Base-by-base conservation (phyloP, 306 rosid genomes). In the Cotoneaster glaucophyllus region DNA sequence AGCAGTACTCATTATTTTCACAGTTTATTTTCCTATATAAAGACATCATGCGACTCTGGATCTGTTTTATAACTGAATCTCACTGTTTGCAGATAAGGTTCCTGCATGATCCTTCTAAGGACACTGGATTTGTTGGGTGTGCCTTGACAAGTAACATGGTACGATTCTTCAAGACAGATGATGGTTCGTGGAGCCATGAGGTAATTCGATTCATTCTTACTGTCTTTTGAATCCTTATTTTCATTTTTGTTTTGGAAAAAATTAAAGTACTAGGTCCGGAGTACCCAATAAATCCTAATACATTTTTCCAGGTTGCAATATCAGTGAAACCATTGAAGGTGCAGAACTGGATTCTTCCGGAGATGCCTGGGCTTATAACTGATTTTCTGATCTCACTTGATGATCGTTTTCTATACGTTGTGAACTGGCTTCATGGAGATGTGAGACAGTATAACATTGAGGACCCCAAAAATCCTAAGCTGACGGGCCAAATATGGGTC, bases 371-470 rank as follows among this genome's bases (percentile, higher is more conserved):
- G 80, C 95, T 95, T 67, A 89, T 92, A 61, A 95, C 97, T 39
- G 96, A 92, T 82, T 90, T 92, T 76, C 84, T 95, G 77, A 85
- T 95, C 54, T 95, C 98, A 21, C 95, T 95, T 13, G 97, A 95
- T 69, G 98, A 92, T 67, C 96, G 93, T 69, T 95, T 88, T 79
- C 78, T 95, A 64, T 92, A 92, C 85, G 80, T 89, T 15, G 95
- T 83, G 85, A 95, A 95, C 88, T 95, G 98, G 98, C 95, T 95
- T 79, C 98, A 95, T 34, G 97, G 98, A 17, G 97, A 95, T 85
- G 88, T 95, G 77, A 87, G 98, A 24, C 98, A 95, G 66, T 95
- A 90, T 66, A 86, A 90, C 80, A 90, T 95, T 41, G 96, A 92
- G 84, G 96, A 95, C 72, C 80, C 87, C 57, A 80, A 82, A 74